A percentile compares a stretch with the other conserved stretches of the same genome.
Evolutionary conservation across 768 basidiomycete species (phyloP).

Genomic region (Coprinellus aureogranulatus): DNA sequence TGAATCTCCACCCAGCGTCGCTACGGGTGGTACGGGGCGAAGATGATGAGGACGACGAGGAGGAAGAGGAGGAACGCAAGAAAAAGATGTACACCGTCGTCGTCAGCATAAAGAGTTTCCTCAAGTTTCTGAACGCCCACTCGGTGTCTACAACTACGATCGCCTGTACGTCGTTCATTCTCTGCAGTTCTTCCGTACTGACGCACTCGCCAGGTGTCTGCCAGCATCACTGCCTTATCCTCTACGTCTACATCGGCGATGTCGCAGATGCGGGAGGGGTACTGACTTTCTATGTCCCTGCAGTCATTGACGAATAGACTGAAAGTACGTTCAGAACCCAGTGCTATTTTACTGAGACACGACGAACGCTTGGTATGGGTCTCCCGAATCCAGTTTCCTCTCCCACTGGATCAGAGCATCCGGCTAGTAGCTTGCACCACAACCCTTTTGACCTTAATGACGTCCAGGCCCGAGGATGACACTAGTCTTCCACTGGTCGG

Average conservation of each 20-base stretch:
- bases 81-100: conserved; percentile 61
- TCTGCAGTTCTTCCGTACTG: neutral
- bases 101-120: conserved; percentile 70
- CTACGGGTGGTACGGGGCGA: neutral
- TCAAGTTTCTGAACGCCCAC: conserved; percentile 79
- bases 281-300: conserved; percentile 85
- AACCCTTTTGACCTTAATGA: no score
- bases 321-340: no score
- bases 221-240: conserved; percentile 77
- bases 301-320: conserved; percentile 56
- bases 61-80: conserved; percentile 33
- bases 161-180: conserved; percentile 55
- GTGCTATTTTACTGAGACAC: no score
- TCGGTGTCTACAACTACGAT: conserved; percentile 82
- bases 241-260: conserved; percentile 88
- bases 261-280: conserved; percentile 78
- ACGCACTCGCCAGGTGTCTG: conserved; percentile 61
- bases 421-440: no score
- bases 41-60: conserved; percentile 28
- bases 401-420: no score
- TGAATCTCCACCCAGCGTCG: no score
- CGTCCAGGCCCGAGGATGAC: no score
- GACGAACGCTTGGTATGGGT: no score
- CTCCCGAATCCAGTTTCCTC: no score
- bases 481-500: no score